Base-by-base conservation (phyloP, 306 rosid species). In the Mimosa pudica region DNA sequence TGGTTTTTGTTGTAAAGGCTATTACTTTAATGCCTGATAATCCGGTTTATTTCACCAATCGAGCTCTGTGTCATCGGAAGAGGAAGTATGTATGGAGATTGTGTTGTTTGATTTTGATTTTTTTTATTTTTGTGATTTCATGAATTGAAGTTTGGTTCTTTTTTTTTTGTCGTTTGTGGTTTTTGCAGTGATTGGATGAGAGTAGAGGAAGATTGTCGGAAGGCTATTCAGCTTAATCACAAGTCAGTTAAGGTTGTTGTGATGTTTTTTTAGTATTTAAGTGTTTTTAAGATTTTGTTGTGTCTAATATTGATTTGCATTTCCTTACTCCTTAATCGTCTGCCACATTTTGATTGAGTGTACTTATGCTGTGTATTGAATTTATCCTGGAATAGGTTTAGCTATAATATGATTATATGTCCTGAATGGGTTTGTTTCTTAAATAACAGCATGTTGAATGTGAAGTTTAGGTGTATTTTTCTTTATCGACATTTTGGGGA, bases 21-120 rank as follows among this genome's bases (percentile, higher is more conserved):
- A 84, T 84, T 18, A 84, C 99, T 18, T 90, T 93, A 24, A 90
- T 94, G 84, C 99, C 99, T 4, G 82, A 88, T 73, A 90, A 93
- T 87, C 83, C 96, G 42, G 87, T 93, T 30, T 93, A 89, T 84
- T 90, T 80, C 84, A 93, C 98, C 48, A 96, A 93, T 88, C 98
- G 99, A 60, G 99, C 98, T 80, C 82, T 91, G 13, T 96, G 98
- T 78, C 96, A 96, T 93, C 98, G 47, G 79, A 93, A 88, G 84
- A 90, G 96, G 83, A 88, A 88, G 99, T 96, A 90, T 84, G 98
- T 91, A 72, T 75, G 77, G 46, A 62, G 54, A 48, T 14, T 2
- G 49, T 60, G 71, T 74, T 13, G 55, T 83, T 75, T 57, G 33
- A 61, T 54, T 18, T 20, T 77, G n/a, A n/a, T 76, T 10, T 64